These are phyloP conservation scores for Echria macrotheca DNA, from an alignment of 495 filamentous ascomycete species.

Conservation along the genomic window DNA sequence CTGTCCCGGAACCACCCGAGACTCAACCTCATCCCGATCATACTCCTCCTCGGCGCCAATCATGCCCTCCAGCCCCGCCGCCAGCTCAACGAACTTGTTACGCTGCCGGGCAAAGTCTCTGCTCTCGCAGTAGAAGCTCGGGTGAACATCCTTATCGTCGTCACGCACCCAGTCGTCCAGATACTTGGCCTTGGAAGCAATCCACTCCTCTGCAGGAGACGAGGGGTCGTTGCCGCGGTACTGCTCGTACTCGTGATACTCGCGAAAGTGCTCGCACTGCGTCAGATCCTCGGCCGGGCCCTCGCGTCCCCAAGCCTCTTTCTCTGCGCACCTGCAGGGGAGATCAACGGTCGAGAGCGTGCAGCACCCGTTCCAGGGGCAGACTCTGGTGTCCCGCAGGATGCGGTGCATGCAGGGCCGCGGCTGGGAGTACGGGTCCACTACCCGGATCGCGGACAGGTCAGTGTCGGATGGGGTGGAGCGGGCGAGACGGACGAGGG, in stretches of 20 bases:
- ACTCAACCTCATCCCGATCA: background rate
- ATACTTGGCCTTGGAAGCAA: too few relatives aligned
- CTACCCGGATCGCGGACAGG: background rate
- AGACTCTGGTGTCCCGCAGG: background rate
- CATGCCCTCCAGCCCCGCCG: background rate
- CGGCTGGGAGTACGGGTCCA: conserved; percentile 2
- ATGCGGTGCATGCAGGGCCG: conserved; percentile 1
- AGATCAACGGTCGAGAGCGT: background rate
- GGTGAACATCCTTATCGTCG: background rate
- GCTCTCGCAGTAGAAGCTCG: background rate
- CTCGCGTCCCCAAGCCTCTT: background rate
- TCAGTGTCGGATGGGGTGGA: background rate
- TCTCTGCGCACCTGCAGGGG: background rate
- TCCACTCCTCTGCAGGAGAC: background rate
- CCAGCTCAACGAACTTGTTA: background rate
- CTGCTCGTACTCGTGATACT: conserved; percentile 2
- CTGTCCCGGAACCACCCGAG: background rate
- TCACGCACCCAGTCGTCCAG: too few relatives aligned
- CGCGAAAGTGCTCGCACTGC: background rate
- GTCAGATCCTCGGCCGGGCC: conserved; percentile 1
- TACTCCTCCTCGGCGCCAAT: background rate
- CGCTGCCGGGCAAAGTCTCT: background rate
- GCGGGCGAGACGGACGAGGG: background rate
- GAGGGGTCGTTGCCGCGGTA: background rate
- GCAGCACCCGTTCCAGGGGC: conserved; percentile 7